Evolutionary conservation across 169 alveolate genomes (phyloP).

Genomic region (Babesia caballi): DNA sequence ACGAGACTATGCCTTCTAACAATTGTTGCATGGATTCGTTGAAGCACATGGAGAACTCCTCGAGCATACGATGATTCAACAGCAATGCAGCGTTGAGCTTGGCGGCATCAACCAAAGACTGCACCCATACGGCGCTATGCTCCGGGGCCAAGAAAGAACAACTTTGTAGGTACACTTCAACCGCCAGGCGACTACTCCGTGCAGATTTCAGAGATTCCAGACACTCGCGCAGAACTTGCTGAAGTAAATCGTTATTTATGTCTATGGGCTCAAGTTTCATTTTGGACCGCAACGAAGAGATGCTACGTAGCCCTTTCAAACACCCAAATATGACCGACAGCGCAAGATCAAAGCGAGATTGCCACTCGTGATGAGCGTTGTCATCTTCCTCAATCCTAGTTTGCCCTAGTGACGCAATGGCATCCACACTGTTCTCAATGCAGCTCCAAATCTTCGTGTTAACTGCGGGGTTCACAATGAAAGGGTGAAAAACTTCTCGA

Average conservation of each 20-base stretch:
- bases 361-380: background rate
- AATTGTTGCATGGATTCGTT: background rate
- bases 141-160: background rate
- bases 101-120: constrained; percentile 16
- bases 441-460: constrained; percentile 16
- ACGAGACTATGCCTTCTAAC: background rate
- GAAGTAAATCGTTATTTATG: background rate
- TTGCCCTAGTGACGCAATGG: background rate
- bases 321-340: constrained; percentile 21
- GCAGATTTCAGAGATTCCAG: background rate
- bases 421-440: background rate
- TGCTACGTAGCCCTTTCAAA: constrained; percentile 22
- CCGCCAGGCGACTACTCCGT: background rate
- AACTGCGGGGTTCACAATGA: constrained; percentile 42
- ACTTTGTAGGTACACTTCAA: background rate
- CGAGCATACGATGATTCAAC: background rate
- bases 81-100: background rate
- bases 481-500: constrained; percentile 40
- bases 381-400: background rate
- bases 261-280: constrained; percentile 8
- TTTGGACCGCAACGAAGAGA: constrained; percentile 14
- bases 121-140: background rate
- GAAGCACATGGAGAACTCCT: background rate
- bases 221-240: background rate
- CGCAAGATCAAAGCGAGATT: background rate